These are phyloP conservation scores for Brassica napus DNA, from an alignment of 345 rosid species.

Conservation along the genomic window Da-Ae NC_063451.1:26799501-26800000, in stretches of 20 bases:
- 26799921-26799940: slow-evolving; percentile 91
- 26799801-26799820: slow-evolving; percentile 91
- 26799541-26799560: too few species aligned
- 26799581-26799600: too few species aligned
- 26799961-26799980: slow-evolving; percentile 96
- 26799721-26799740: slow-evolving; percentile 7
- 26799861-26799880: slow-evolving; percentile 96
- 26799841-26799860: slow-evolving; percentile 96
- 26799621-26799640: too few species aligned
- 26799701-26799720: too few species aligned
- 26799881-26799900: slow-evolving; percentile 95
- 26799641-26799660: too few species aligned
- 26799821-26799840: slow-evolving; percentile 87
- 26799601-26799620: too few species aligned
- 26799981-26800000: slow-evolving; percentile 86
- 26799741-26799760: slow-evolving; percentile 74
- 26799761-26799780: slow-evolving; percentile 83
- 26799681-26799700: too few species aligned
- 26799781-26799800: slow-evolving; percentile 97
- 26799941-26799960: slow-evolving; percentile 76
- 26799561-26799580: too few species aligned
- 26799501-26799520: too few species aligned
- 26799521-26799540: too few species aligned
- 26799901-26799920: slow-evolving; percentile 89
- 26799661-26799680: too few species aligned